A percentile compares a stretch with the other conserved stretches of the same genome.
phyloP scores from a whole-genome alignment of 805 yeast genomes.

The Yarrowia porcina region DNA sequence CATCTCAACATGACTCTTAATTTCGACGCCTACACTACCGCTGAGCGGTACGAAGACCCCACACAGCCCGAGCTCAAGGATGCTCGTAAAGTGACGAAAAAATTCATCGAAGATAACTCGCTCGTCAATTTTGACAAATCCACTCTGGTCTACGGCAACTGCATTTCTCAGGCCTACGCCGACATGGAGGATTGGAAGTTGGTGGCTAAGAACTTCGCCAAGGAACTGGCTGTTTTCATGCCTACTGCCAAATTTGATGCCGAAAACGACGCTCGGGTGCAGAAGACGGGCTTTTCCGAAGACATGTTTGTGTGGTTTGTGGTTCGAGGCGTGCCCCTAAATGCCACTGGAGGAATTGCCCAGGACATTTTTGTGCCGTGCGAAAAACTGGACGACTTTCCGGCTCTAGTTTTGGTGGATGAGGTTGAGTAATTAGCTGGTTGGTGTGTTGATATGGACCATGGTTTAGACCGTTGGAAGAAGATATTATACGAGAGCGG shows the following conservation, averaged over 20 bases:
- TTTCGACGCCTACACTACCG: neutral
- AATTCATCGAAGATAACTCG: constrained; percentile 7
- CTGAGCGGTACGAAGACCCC: constrained; percentile 16
- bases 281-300: neutral
- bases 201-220: constrained; percentile 3
- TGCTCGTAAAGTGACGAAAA: constrained; percentile 6
- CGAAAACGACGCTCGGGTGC: neutral
- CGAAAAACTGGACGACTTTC: constrained; percentile 11
- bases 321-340: neutral
- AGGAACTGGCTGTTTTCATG: constrained; percentile 22
- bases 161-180: constrained; percentile 1
- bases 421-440: neutral
- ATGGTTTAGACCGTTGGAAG: too few relatives aligned
- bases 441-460: too few relatives aligned
- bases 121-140: neutral
- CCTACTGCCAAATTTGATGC: constrained; percentile 15
- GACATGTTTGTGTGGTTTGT: constrained; percentile 25
- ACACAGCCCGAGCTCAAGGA: constrained; percentile 19
- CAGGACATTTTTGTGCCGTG: constrained; percentile 22
- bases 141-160: constrained; percentile 13
- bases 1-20: neutral
- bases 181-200: constrained; percentile 9
- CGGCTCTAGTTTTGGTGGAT: constrained; percentile 6
- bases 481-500: too few relatives aligned
- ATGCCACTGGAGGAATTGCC: constrained; percentile 18